A percentile compares a stretch with the other conserved stretches of the same genome.
phyloP scores from a whole-genome alignment of 306 rosid species.

The Begonia loranthoides region DNA sequence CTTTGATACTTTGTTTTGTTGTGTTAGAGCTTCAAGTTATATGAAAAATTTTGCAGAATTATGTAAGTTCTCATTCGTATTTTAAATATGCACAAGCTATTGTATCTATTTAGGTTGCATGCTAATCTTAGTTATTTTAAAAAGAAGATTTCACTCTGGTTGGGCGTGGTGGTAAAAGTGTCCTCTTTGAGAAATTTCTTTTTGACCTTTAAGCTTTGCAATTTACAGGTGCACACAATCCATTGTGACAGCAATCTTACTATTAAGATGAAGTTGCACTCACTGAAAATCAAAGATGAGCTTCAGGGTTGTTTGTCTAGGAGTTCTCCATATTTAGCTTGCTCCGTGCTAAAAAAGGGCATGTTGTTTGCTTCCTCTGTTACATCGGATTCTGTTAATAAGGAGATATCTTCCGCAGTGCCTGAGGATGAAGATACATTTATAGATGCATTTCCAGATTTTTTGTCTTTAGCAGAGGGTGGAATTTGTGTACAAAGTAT shows the following conservation, averaged over 20 bases:
- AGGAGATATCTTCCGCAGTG: constrained; percentile 26
- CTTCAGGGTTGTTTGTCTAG: constrained; percentile 61
- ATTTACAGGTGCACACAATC: constrained; percentile 54
- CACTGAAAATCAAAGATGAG: constrained; percentile 78
- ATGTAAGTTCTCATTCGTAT: no score
- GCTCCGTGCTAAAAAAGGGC: constrained; percentile 61
- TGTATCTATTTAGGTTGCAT: no score
- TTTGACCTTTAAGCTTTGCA: constrained; percentile 9
- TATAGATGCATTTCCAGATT: constrained; percentile 83
- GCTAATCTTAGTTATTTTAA: no score
- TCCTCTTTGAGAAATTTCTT: not conserved
- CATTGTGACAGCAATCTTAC: constrained; percentile 51
- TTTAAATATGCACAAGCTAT: no score
- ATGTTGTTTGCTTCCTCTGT: constrained; percentile 22
- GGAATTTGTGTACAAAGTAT: constrained; percentile 29
- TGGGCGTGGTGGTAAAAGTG: no score
- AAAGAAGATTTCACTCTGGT: no score
- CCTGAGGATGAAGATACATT: constrained; percentile 70
- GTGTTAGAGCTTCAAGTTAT: no score
- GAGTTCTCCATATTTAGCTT: constrained; percentile 64
- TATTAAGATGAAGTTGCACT: constrained; percentile 71
- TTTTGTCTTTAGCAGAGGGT: constrained; percentile 46
- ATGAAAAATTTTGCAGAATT: no score
- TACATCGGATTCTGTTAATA: constrained; percentile 28
- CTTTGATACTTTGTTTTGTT: no score